These are phyloP conservation scores for Rusavskia elegans DNA, from an alignment of 495 filamentous ascomycete species.

Conservation along the genomic window DNA sequence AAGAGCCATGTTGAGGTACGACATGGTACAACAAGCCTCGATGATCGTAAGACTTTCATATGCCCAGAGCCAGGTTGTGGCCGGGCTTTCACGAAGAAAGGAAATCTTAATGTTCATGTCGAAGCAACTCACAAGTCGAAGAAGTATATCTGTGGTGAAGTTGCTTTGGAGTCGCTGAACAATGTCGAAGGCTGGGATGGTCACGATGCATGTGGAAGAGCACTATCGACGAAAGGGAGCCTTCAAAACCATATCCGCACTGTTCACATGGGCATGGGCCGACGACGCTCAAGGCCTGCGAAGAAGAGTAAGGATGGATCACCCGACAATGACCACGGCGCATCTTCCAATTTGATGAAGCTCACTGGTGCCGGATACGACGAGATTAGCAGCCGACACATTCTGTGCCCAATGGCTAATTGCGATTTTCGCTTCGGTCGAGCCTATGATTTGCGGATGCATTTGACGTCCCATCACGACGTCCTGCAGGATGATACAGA, in stretches of 20 bases:
- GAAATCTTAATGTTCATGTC: slow-evolving; percentile 67
- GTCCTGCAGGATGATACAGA: slow-evolving; percentile 30
- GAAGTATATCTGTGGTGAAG: slow-evolving; percentile 57
- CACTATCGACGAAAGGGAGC: slow-evolving; percentile 52
- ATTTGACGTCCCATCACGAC: slow-evolving; percentile 41
- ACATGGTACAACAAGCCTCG: slow-evolving; percentile 44
- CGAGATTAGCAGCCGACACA: slow-evolving; percentile 33
- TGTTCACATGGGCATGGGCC: slow-evolving; percentile 46
- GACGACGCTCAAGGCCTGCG: slow-evolving; percentile 23
- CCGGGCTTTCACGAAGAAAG: slow-evolving; percentile 57
- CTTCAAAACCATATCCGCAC: slow-evolving; percentile 71
- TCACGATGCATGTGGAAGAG: slow-evolving; percentile 48
- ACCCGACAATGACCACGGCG: too few relatives aligned
- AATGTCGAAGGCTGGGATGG: slow-evolving; percentile 49
- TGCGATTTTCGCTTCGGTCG: slow-evolving; percentile 49
- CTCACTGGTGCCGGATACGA: slow-evolving; percentile 46
- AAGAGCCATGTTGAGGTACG: slow-evolving; percentile 53
- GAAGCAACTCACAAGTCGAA: slow-evolving; percentile 53
- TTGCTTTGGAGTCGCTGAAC: slow-evolving; percentile 39
- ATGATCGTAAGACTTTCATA: slow-evolving; percentile 37
- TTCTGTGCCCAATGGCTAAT: slow-evolving; percentile 34
- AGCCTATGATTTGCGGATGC: slow-evolving; percentile 49
- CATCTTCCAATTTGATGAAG: slow-evolving; percentile 8
- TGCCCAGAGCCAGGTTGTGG: slow-evolving; percentile 52
- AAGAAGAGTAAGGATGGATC: neutral